A percentile compares a stretch with the other conserved stretches of the same genome.
Evolutionary conservation across 257 asterid genomes (phyloP).

Genomic region (Solanum boliviense): DNA sequence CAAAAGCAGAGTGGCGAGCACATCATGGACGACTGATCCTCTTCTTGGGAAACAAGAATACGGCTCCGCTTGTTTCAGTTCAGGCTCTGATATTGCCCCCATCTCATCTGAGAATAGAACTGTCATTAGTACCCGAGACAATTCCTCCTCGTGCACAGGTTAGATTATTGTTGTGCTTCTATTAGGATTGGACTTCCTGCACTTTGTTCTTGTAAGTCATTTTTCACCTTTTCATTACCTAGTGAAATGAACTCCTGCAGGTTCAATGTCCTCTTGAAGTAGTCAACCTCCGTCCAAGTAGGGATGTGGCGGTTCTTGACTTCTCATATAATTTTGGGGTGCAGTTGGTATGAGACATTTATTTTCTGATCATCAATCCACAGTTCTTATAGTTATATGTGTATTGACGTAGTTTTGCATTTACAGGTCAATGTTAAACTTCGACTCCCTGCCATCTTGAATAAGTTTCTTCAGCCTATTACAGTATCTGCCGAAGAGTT

Average conservation of each 20-base stretch:
- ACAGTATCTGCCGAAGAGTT: slow-evolving; percentile 74
- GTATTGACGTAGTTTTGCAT: neutral
- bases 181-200: neutral
- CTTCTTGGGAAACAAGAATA: slow-evolving; percentile 89
- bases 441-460: slow-evolving; percentile 80
- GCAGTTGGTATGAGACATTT: slow-evolving; percentile 38
- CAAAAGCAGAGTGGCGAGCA: slow-evolving; percentile 93
- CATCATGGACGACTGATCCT: slow-evolving; percentile 83
- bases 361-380: neutral
- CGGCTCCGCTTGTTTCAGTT: slow-evolving; percentile 69
- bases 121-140: slow-evolving; percentile 80
- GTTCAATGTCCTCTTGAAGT: slow-evolving; percentile 94
- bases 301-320: slow-evolving; percentile 88
- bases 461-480: slow-evolving; percentile 80
- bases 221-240: neutral
- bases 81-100: slow-evolving; percentile 75
- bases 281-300: slow-evolving; percentile 77
- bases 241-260: slow-evolving; percentile 17
- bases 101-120: slow-evolving; percentile 64
- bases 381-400: neutral
- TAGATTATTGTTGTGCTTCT: neutral
- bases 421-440: slow-evolving; percentile 80
- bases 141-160: slow-evolving; percentile 99
- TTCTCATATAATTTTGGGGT: slow-evolving; percentile 69
- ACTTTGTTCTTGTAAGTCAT: neutral